A percentile compares a stretch with the other conserved stretches of the same genome.
These are phyloP conservation scores for Aspergillus puulaauensis DNA, from an alignment of 2,329 filamentous ascomycete genomes.

Conservation along the genomic window DNA sequence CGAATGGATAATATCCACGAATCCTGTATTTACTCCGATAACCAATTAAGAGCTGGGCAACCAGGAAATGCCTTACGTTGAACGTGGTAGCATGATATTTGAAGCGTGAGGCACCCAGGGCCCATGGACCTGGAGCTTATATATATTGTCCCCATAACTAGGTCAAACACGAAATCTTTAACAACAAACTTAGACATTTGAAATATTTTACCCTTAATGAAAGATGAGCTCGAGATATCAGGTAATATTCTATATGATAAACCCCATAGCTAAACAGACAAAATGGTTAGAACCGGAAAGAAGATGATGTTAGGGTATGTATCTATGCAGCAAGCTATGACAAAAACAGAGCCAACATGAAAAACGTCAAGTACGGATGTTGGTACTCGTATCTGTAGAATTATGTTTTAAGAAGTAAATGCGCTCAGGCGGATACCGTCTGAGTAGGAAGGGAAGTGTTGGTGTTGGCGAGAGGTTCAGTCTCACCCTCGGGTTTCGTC, in stretches of 20 bases:
- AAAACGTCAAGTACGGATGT: neutral
- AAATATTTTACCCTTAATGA: neutral
- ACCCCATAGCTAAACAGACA: neutral
- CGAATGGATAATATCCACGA: neutral
- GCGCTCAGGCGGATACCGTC: neutral
- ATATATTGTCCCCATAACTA: too few species aligned
- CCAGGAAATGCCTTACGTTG: neutral
- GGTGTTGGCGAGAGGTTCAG: neutral
- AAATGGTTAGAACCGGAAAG: neutral
- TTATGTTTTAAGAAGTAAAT: neutral
- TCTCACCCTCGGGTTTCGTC: neutral
- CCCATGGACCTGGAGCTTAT: too few species aligned
- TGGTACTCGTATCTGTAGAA: neutral
- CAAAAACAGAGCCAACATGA: neutral
- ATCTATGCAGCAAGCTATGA: slow-evolving; percentile 4
- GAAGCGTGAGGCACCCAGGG: neutral
- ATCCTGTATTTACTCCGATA: neutral
- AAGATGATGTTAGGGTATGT: slow-evolving; percentile 1
- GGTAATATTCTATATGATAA: neutral
- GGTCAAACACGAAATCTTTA: neutral
- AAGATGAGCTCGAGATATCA: neutral
- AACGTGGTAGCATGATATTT: neutral
- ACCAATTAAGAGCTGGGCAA: neutral
- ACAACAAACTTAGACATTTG: neutral
- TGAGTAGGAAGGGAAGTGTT: neutral